Base-by-base conservation (phyloP, 441 rosid genomes). In the Viola pubescens region DNA sequence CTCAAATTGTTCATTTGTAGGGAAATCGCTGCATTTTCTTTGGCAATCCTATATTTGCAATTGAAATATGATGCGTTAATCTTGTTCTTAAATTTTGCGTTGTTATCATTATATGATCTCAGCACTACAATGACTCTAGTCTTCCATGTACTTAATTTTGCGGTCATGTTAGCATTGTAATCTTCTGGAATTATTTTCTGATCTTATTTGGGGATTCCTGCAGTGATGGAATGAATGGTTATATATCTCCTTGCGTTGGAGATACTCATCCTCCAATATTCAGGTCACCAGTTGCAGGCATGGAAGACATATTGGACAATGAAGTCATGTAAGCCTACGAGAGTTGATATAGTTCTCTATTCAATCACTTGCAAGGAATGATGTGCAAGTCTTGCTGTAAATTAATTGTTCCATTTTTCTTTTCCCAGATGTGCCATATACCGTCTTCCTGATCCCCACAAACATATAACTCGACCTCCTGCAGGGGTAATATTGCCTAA, bases 141-240 rank as follows among this genome's bases (percentile, higher is more conserved):
- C 39, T 48, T 4, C 16, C 19, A 16, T 40, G 43, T 37, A 11
- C 19, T 7, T 43, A 4, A 39, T 47, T 66, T 9, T 13, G 48
- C 39, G n/a, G 34, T 26, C 34, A 26, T 26, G 34, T 26, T 26
- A 26, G 34, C 34, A n/a, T 54, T 47, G 45, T 59, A 52, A 55
- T 64, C 19, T 49, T 11, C 59, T 42, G 67, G 63, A 63, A 59
- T 56, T 37, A 62, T 74, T 58, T 53, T 54, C 81, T 87, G 76
- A 81, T 68, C 66, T 40, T 58, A 59, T 51, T 73, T 79, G 64
- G 67, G 76, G 65, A 64, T 81, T 12, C 70, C 9, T 89, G 89
- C 89, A 91, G 97, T 70, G 91, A 79, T 64, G 97, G 90, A 59
- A 87, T 92, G 97, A 87, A 89, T 58, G 98, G 97, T 60, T 92